phyloP scores from a whole-genome alignment of 1,139 yeast genomes.

The Pichia sp. region DNA sequence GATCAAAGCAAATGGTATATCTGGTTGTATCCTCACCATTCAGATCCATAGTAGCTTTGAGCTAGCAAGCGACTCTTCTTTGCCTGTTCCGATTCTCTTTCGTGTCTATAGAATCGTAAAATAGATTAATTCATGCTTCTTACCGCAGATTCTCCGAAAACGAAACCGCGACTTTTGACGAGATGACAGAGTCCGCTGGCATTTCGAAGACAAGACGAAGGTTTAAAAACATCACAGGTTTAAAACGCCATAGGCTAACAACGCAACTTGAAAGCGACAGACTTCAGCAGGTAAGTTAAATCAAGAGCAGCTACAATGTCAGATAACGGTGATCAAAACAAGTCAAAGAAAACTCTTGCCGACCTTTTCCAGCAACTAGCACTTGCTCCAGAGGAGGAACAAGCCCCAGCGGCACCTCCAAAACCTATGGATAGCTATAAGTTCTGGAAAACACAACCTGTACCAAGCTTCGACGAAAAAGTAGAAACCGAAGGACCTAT shows the following conservation, averaged over 20 bases:
- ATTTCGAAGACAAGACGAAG: too few relatives aligned
- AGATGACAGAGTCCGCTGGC: too few relatives aligned
- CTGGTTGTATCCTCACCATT: constrained; percentile 2
- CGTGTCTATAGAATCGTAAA: too few relatives aligned
- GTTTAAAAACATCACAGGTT: too few relatives aligned
- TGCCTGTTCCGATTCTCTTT: too few relatives aligned
- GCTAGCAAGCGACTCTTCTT: neutral
- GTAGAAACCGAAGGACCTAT: constrained; percentile 79
- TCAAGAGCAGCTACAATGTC: constrained; percentile 5
- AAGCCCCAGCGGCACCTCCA: constrained; percentile 35
- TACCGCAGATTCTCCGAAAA: too few relatives aligned
- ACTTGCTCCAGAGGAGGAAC: constrained; percentile 45
- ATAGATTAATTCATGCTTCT: too few relatives aligned
- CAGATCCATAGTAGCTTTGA: neutral
- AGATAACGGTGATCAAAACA: constrained; percentile 9
- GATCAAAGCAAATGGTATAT: constrained; percentile 16
- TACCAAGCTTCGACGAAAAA: constrained; percentile 66
- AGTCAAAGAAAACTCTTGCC: constrained; percentile 38
- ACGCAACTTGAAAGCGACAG: too few relatives aligned
- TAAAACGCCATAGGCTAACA: neutral
- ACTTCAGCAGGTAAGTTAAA: neutral
- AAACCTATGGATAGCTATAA: constrained; percentile 87
- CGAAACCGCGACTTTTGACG: too few relatives aligned
- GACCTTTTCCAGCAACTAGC: constrained; percentile 48
- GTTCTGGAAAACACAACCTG: constrained; percentile 99